A percentile compares a stretch with the other conserved stretches of the same genome.
phyloP scores from a whole-genome alignment of 1,139 yeast species.

The Taiozyma sp. region DNA sequence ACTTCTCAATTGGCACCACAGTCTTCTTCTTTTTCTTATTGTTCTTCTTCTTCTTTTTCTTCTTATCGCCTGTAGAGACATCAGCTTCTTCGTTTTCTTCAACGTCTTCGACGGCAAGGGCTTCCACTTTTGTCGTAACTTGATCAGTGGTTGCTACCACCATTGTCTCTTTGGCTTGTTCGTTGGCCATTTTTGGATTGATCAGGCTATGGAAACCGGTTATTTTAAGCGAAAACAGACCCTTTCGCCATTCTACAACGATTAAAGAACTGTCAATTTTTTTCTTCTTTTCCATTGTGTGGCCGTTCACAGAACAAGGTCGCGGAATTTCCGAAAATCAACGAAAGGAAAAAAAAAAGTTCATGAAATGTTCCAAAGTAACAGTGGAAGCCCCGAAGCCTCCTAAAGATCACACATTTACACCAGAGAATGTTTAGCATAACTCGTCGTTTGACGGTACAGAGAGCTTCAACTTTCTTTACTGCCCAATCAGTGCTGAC shows the following conservation, averaged over 20 bases:
- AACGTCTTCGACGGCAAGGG: conserved; percentile 5
- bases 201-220: neutral
- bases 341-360: neutral
- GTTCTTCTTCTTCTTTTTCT: conserved; percentile 38
- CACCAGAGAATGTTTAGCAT: neutral
- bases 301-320: neutral
- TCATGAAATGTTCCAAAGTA: neutral
- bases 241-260: neutral
- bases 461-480: neutral
- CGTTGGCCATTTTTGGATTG: neutral
- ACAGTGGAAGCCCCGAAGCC: neutral
- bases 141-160: neutral
- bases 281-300: neutral
- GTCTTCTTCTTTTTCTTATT: conserved; percentile 43
- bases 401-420: neutral
- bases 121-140: conserved; percentile 2
- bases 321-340: neutral
- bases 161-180: neutral
- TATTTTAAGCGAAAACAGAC: neutral
- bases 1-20: conserved; percentile 55
- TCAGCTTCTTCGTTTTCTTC: conserved; percentile 16
- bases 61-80: conserved; percentile 20
- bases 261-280: neutral
- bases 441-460: neutral
- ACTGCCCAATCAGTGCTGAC: neutral